Conservation (phyloP, 1,284 basidiomycete species). For the Moesziomyces globuligerus region DNA sequence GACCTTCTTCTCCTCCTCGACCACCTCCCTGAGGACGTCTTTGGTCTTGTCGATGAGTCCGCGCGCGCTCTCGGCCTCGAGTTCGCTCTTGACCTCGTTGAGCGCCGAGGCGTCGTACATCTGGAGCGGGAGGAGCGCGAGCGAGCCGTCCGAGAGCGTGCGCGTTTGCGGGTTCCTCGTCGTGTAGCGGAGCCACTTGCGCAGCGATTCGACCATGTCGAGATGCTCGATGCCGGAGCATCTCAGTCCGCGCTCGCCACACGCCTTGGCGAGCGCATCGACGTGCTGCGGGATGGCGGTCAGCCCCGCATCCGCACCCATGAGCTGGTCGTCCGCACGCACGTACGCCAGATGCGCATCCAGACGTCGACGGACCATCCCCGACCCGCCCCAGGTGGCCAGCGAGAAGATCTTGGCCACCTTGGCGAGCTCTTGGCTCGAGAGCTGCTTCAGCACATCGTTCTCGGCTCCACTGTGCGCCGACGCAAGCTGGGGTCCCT, state of each 20-base stretch:
- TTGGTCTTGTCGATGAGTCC: constrained; percentile 53
- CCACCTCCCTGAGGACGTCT: constrained; percentile 55
- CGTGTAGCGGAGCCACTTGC: constrained; percentile 38
- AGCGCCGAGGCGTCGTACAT: constrained; percentile 39
- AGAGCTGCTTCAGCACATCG: constrained; percentile 20
- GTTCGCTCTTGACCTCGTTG: constrained; percentile 22
- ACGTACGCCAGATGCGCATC: constrained; percentile 48
- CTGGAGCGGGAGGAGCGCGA: constrained; percentile 43
- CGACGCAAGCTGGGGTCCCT: constrained; percentile 2
- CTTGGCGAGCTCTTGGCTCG: constrained; percentile 20
- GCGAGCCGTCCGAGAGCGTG: constrained; percentile 10
- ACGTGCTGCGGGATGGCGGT: constrained; percentile 27
- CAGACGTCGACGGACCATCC: constrained; percentile 42
- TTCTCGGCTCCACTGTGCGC: constrained; percentile 2
- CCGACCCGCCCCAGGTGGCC: constrained; percentile 49
- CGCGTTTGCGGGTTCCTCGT: constrained; percentile 19
- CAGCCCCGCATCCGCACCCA: constrained; percentile 20
- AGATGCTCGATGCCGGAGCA: constrained; percentile 27
- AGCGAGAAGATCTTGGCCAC: constrained; percentile 51
- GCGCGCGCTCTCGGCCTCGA: constrained; percentile 24
- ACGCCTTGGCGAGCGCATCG: constrained; percentile 52
- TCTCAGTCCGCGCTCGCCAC: constrained; percentile 52
- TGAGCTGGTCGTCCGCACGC: constrained; percentile 50
- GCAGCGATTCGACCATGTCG: constrained; percentile 37
- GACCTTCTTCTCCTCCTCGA: constrained; percentile 54